Evolutionary conservation across 805 yeast species (phyloP).

Genomic region (Schwanniomyces sp.): DNA sequence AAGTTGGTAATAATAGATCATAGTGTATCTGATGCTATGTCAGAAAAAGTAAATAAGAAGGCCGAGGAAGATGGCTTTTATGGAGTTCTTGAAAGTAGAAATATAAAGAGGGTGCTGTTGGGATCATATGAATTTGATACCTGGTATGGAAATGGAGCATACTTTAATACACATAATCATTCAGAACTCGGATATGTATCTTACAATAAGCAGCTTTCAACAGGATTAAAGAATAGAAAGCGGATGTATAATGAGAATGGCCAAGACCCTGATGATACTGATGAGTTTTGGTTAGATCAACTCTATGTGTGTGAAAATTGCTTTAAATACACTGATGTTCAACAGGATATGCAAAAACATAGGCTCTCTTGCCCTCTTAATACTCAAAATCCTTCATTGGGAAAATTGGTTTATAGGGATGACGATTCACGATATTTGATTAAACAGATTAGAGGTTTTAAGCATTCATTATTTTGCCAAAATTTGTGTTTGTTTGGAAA

Average conservation of each 20-base stretch:
- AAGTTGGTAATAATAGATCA: background rate
- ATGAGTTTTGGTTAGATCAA: conserved; percentile 54
- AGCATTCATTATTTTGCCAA: conserved; percentile 72
- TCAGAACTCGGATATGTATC: conserved; percentile 45
- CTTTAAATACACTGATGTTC: conserved; percentile 69
- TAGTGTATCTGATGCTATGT: background rate
- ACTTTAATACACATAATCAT: conserved; percentile 46
- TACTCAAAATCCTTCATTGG: conserved; percentile 46
- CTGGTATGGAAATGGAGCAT: conserved; percentile 88
- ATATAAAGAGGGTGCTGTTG: conserved; percentile 63
- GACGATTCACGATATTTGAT: conserved; percentile 48
- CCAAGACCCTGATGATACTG: background rate
- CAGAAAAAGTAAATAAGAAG: background rate
- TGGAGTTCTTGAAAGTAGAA: conserved; percentile 61
- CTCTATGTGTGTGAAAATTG: conserved; percentile 79
- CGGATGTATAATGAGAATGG: background rate
- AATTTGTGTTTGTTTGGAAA: conserved; percentile 82
- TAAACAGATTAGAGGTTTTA: conserved; percentile 64
- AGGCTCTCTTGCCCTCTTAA: conserved; percentile 38
- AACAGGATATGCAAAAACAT: conserved; percentile 51
- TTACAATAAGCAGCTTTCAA: conserved; percentile 15
- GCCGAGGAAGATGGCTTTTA: conserved; percentile 43
- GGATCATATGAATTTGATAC: conserved; percentile 72
- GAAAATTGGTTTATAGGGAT: conserved; percentile 68
- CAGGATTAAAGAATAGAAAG: conserved; percentile 11